Percentiles rank a stretch among this genome's conserved stretches.
phyloP scores from a whole-genome alignment of 2,329 filamentous ascomycete species.

The Apiospora koreana region DNA sequence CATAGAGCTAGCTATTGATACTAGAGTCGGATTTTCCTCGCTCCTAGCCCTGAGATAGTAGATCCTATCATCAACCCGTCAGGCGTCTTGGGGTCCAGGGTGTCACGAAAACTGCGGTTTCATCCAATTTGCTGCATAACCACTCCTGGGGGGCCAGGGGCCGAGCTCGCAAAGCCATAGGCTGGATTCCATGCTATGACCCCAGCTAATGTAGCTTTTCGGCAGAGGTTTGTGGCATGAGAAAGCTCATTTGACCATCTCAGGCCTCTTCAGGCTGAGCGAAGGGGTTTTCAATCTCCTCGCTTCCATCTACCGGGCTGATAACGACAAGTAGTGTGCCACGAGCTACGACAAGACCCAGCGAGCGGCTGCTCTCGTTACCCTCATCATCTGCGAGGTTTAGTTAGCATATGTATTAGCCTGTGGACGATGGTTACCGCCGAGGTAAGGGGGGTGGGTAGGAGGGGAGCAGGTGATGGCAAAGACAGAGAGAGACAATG shows the following conservation, averaged over 20 bases:
- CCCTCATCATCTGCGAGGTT: conserved; percentile 78
- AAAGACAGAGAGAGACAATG: neutral
- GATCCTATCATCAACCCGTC: neutral
- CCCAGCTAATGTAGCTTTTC: neutral
- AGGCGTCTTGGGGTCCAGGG: neutral
- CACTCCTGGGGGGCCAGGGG: neutral
- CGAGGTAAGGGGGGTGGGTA: neutral
- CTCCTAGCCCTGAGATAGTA: neutral
- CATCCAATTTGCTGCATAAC: neutral
- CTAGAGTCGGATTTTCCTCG: neutral
- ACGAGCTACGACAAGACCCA: conserved; percentile 86
- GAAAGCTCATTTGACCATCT: conserved; percentile 19
- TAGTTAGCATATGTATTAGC: neutral
- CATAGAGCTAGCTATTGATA: neutral
- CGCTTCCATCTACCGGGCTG: conserved; percentile 89
- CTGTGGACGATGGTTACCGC: neutral
- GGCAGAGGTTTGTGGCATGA: conserved; percentile 12
- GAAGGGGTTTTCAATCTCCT: conserved; percentile 95
- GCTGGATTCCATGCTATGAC: neutral
- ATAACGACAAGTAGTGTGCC: conserved; percentile 92
- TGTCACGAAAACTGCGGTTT: neutral
- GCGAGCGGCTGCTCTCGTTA: conserved; percentile 76
- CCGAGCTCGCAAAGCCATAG: neutral
- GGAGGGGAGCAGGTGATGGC: neutral
- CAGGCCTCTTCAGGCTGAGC: conserved; percentile 69